phyloP scores from a whole-genome alignment of 176 grass and related monocot genomes.

The Pharus latifolius region DNA sequence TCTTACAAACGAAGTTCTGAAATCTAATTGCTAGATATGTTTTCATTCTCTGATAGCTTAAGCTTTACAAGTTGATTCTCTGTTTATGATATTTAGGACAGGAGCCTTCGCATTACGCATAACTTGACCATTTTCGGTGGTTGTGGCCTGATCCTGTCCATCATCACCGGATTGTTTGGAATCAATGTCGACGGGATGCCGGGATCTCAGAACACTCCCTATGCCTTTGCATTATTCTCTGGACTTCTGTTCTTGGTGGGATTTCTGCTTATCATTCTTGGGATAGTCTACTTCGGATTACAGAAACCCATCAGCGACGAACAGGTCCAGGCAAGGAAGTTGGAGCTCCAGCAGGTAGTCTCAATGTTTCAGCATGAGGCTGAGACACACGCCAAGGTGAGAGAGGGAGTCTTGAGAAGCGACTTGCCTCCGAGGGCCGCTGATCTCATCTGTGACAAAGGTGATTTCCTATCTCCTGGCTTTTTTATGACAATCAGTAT shows the following conservation, averaged over 20 bases:
- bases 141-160: constrained; percentile 37
- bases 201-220: constrained; percentile 24
- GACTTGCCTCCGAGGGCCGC: constrained; percentile 37
- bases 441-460: constrained; percentile 37
- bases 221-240: constrained; percentile 44
- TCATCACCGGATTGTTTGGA: constrained; percentile 44
- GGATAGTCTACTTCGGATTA: constrained; percentile 33
- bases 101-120: constrained; percentile 37
- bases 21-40: not conserved
- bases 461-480: constrained; percentile 5
- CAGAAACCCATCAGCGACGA: constrained; percentile 40
- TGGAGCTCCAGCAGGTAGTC: constrained; percentile 51
- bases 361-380: constrained; percentile 48
- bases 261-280: constrained; percentile 18
- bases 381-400: constrained; percentile 50
- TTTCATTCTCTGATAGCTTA: not conserved
- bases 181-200: constrained; percentile 66
- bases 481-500: not conserved
- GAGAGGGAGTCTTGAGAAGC: constrained; percentile 40
- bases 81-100: constrained; percentile 30
- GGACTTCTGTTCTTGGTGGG: constrained; percentile 26
- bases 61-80: not conserved
- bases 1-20: too few relatives aligned
- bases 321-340: constrained; percentile 41
- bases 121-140: constrained; percentile 53